Conservation (phyloP, 805 yeast genomes). For the Ogataea ganodermae region DNA sequence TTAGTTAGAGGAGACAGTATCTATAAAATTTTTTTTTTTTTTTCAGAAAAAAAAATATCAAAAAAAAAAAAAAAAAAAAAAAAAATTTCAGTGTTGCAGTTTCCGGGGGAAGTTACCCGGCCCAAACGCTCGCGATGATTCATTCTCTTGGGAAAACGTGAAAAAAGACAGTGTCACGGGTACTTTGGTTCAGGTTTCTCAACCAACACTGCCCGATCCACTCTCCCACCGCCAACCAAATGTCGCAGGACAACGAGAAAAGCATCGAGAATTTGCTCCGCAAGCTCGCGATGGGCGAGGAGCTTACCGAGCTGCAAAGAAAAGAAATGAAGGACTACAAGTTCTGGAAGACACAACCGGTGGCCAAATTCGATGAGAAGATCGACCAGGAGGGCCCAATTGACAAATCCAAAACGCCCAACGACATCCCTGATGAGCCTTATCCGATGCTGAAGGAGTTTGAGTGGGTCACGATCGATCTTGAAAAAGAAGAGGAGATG, state of each 20-base stretch:
- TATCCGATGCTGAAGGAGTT: slow-evolving; percentile 73
- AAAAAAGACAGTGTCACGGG: neutral
- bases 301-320: slow-evolving; percentile 56
- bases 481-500: slow-evolving; percentile 54
- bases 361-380: slow-evolving; percentile 69
- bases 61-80: neutral
- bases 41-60: neutral
- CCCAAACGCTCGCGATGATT: neutral
- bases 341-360: slow-evolving; percentile 99
- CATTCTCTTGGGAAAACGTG: neutral
- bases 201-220: slow-evolving; percentile 4
- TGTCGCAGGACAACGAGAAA: slow-evolving; percentile 28
- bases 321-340: slow-evolving; percentile 86
- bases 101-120: slow-evolving; percentile 7
- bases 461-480: slow-evolving; percentile 85
- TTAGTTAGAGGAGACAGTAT: slow-evolving; percentile 3
- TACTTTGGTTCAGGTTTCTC: neutral
- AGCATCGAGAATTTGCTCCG: slow-evolving; percentile 61
- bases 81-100: slow-evolving; percentile 2
- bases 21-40: slow-evolving; percentile 1
- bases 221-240: too few species aligned
- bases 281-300: slow-evolving; percentile 53
- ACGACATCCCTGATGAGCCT: slow-evolving; percentile 70
- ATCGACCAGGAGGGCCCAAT: slow-evolving; percentile 79
- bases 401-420: slow-evolving; percentile 65